Base-by-base conservation (phyloP, 345 rosid genomes). In the Mercurialis annua region DNA sequence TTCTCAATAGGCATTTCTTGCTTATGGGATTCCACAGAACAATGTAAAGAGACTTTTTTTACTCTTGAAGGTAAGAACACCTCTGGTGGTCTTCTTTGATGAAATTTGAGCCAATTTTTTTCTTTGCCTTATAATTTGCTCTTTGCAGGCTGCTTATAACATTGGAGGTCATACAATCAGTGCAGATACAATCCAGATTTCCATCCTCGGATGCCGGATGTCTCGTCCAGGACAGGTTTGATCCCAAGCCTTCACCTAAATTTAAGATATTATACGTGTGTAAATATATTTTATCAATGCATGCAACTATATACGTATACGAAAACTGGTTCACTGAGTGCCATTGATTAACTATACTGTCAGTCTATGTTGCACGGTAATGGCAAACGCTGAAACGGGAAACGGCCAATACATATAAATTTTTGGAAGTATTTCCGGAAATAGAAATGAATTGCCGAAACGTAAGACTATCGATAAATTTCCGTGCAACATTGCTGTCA, bases 141-240 rank as follows among this genome's bases (percentile, higher is more conserved):
- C 38, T 16, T 29, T 80, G 16, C 86, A 93, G 98, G 97, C 97
- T 82, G 98, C 98, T 21, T 93, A 90, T 65, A 93, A 90, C 23
- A 77, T 93, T 46, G 97, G 98, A 21, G 97, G 98, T 59, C 90
- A 86, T 84, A 89, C 94, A 46, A 77, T 90, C 59, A 90, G 90
- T 66, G 96, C 95, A 3, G 97, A 93, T 77, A 83, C 90, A 0
- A 87, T 89, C 64, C 96, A 85, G 74, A 78, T 71, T 70, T 80
- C 87, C 26, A 89, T 93, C 71, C 87, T 93, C 21, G 87, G 94
- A 62, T 89, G 97, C 76, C 82, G 87, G 63, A 85, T 93, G 92
- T 84, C 92, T 70, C 92, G 95, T 58, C 98, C 98, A 46, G 97
- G 96, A 71, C 97, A 89, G 98, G 98, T 93, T n/a, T 47, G 64